Percentiles rank a stretch among this genome's conserved stretches.
Evolutionary conservation across 805 yeast genomes (phyloP).

Genomic region (Saturnispora galanensis): DNA sequence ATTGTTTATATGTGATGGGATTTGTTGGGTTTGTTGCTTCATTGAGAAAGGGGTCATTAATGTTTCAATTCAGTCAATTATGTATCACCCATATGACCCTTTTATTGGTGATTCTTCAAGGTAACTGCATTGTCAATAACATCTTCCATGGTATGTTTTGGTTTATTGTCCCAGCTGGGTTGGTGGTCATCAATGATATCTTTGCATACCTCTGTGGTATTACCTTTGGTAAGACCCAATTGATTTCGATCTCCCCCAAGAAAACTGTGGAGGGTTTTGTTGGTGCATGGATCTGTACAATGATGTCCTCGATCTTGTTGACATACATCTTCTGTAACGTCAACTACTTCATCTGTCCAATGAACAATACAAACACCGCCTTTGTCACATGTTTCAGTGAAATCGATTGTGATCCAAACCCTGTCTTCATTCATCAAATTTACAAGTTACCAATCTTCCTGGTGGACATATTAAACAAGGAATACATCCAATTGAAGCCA

Average conservation of each 20-base stretch:
- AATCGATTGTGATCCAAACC: constrained; percentile 74
- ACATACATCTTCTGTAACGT: constrained; percentile 55
- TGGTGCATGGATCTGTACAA: constrained; percentile 96
- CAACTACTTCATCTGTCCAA: constrained; percentile 83
- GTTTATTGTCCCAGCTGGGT: constrained; percentile 85
- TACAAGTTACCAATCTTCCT: constrained; percentile 66
- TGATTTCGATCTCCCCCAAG: constrained; percentile 90
- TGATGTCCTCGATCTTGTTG: constrained; percentile 57
- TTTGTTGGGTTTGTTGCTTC: constrained; percentile 85
- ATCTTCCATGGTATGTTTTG: constrained; percentile 86
- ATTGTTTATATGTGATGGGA: constrained; percentile 76
- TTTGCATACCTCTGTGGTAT: constrained; percentile 97
- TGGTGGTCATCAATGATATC: constrained; percentile 90
- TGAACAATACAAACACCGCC: constrained; percentile 29
- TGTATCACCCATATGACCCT: constrained; percentile 92
- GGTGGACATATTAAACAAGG: constrained; percentile 33
- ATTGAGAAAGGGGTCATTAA: constrained; percentile 77
- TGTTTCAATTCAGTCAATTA: constrained; percentile 88
- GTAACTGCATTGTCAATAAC: constrained; percentile 84
- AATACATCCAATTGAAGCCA: constrained; percentile 62
- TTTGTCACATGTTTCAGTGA: constrained; percentile 37
- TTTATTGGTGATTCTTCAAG: constrained; percentile 83
- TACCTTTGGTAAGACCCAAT: constrained; percentile 87
- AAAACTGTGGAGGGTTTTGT: constrained; percentile 95
- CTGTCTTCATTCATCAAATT: constrained; percentile 77